phyloP scores from a whole-genome alignment of 2,329 filamentous ascomycete genomes.

The Ceratocystis alfenasii region DNA sequence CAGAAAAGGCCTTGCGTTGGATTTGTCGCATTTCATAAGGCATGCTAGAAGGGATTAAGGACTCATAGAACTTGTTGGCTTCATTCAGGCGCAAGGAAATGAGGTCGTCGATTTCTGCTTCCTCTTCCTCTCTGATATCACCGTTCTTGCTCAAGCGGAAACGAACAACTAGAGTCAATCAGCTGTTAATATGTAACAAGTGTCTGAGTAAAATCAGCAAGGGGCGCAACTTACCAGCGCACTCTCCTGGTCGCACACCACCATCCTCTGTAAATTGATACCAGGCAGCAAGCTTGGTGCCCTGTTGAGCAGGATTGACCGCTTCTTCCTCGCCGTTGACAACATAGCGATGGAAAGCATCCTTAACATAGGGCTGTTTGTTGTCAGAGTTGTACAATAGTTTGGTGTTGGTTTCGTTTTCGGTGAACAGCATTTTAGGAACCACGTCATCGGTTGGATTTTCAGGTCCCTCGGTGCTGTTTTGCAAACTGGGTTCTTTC shows the following conservation, averaged over 20 bases:
- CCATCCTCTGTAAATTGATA: conserved; percentile 83
- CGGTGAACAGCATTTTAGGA: conserved; percentile 79
- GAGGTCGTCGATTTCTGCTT: conserved; percentile 54
- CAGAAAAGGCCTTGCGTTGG: conserved; percentile 83
- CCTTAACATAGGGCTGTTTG: conserved; percentile 75
- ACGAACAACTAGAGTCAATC: conserved; percentile 55
- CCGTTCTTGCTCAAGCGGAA: conserved; percentile 67
- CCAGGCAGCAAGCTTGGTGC: conserved; percentile 86
- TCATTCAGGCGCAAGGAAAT: conserved; percentile 79
- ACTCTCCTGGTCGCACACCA: conserved; percentile 79
- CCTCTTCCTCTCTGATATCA: conserved; percentile 27
- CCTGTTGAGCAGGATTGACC: conserved; percentile 65
- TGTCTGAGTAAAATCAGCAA: background rate
- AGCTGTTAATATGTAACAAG: conserved; percentile 11
- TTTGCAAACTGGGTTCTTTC: too few relatives aligned
- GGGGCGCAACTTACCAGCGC: conserved; percentile 57
- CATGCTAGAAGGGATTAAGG: conserved; percentile 87
- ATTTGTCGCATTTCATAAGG: conserved; percentile 87
- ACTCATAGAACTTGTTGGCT: conserved; percentile 91
- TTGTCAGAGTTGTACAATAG: conserved; percentile 68
- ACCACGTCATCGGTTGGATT: conserved; percentile 56
- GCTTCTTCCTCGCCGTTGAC: conserved; percentile 69
- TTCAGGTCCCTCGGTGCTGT: conserved; percentile 34
- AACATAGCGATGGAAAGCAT: conserved; percentile 83
- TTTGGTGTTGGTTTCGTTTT: conserved; percentile 86